phyloP scores from a whole-genome alignment of 495 filamentous ascomycete genomes.

The Penicillium turbatum region DNA sequence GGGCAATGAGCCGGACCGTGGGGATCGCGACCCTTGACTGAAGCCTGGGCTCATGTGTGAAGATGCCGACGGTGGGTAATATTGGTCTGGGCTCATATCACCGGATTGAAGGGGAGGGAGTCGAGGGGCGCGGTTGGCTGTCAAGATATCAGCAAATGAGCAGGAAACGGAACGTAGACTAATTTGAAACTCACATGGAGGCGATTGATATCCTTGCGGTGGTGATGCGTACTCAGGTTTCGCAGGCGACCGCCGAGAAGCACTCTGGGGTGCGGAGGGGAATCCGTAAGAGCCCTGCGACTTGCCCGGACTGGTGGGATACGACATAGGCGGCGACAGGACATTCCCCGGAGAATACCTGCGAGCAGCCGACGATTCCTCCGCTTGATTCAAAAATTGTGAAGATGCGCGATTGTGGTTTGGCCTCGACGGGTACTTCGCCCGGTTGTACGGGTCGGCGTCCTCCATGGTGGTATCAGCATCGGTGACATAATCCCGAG shows the following conservation, averaged over 20 bases:
- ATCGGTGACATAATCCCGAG: constrained; percentile 64
- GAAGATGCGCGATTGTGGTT: constrained; percentile 59
- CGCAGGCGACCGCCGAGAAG: constrained; percentile 56
- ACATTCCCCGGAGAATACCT: constrained; percentile 95
- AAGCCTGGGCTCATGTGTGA: constrained; percentile 68
- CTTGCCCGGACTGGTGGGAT: constrained; percentile 55
- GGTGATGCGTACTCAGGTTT: constrained; percentile 54
- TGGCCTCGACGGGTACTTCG: constrained; percentile 71
- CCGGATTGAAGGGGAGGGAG: constrained; percentile 70
- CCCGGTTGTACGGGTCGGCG: constrained; percentile 75
- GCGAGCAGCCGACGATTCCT: constrained; percentile 78
- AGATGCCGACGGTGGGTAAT: constrained; percentile 66
- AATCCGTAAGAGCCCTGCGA: constrained; percentile 47
- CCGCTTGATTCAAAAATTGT: constrained; percentile 59
- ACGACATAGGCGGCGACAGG: constrained; percentile 58
- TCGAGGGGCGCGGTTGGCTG: constrained; percentile 38
- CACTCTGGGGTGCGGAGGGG: constrained; percentile 29
- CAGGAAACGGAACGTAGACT: background rate
- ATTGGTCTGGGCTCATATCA: constrained; percentile 56
- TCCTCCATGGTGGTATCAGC: constrained; percentile 91
- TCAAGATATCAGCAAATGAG: constrained; percentile 6
- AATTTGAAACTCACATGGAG: constrained; percentile 46
- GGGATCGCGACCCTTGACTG: constrained; percentile 69
- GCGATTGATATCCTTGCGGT: constrained; percentile 62
- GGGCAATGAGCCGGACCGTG: constrained; percentile 47